phyloP scores from a whole-genome alignment of 495 filamentous ascomycete species.

The Articulospora tetracladia region DNA sequence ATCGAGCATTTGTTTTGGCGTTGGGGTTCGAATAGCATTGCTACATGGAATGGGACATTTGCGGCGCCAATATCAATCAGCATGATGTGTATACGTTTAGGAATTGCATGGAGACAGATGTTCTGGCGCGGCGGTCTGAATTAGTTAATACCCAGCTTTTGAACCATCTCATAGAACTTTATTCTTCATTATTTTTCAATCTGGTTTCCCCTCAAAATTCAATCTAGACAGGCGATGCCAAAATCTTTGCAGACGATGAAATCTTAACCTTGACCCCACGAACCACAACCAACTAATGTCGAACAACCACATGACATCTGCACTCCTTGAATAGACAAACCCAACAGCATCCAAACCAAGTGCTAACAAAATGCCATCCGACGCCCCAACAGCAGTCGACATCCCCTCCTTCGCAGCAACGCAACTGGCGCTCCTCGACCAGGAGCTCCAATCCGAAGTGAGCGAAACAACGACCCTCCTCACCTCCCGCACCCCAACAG shows the following conservation, averaged over 20 bases:
- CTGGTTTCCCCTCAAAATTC: too few relatives aligned
- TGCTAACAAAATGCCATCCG: not conserved
- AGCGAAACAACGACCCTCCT: slow-evolving; percentile 68
- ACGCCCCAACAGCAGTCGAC: slow-evolving; percentile 42
- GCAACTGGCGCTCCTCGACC: slow-evolving; percentile 72
- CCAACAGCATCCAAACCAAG: slow-evolving; percentile 1
- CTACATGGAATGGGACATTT: not conserved
- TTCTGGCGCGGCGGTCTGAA: not conserved
- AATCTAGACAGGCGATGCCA: too few relatives aligned
- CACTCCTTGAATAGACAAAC: not conserved
- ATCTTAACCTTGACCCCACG: not conserved
- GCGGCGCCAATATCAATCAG: not conserved
- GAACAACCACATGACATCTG: not conserved
- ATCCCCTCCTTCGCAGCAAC: slow-evolving; percentile 72
- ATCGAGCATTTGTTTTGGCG: not conserved
- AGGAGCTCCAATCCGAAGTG: slow-evolving; percentile 78
- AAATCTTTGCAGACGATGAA: too few relatives aligned
- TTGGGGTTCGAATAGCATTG: not conserved
- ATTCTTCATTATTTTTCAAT: too few relatives aligned
- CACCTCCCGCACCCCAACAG: slow-evolving; percentile 62
- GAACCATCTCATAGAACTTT: too few relatives aligned
- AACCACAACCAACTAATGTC: not conserved
- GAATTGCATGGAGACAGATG: not conserved
- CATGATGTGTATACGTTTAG: not conserved
- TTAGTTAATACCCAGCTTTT: not conserved